Percentiles rank a stretch among this genome's conserved stretches.
Conservation (phyloP, 345 rosid genomes). For the Syzygium aqueum region DNA sequence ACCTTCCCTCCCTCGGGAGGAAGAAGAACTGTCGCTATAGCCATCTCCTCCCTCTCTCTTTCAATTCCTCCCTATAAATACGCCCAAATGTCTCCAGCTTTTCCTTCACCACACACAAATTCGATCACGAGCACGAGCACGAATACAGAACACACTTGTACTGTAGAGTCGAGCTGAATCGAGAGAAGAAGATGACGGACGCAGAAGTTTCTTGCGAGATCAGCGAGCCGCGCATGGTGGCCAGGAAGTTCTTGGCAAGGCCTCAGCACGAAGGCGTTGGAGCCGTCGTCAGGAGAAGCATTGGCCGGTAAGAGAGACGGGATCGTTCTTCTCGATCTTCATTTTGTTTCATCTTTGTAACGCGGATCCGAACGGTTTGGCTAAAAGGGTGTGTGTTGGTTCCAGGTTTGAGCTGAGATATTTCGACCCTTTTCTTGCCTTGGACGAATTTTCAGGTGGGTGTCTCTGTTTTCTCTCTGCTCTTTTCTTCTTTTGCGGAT, state of each 20-base stretch:
- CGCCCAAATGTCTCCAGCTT: neutral
- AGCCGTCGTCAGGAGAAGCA: constrained; percentile 88
- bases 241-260: constrained; percentile 69
- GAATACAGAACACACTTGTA: neutral
- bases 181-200: neutral
- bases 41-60: neutral
- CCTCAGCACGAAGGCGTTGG: constrained; percentile 89
- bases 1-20: constrained; percentile 8
- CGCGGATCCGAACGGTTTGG: neutral
- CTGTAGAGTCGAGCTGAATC: neutral
- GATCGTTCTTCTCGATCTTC: neutral
- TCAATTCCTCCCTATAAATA: neutral
- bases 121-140: neutral
- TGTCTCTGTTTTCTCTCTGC: constrained; percentile 7
- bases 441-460: constrained; percentile 86
- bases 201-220: neutral
- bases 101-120: neutral
- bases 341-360: neutral
- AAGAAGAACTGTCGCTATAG: neutral
- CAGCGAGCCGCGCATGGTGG: constrained; percentile 42
- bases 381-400: constrained; percentile 5
- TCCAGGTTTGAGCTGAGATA: constrained; percentile 74
- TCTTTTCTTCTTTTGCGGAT: neutral
- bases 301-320: constrained; percentile 50
- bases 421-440: constrained; percentile 77